phyloP scores from a whole-genome alignment of 2,329 filamentous ascomycete species.

The Colletotrichum cordylinicola region DNA sequence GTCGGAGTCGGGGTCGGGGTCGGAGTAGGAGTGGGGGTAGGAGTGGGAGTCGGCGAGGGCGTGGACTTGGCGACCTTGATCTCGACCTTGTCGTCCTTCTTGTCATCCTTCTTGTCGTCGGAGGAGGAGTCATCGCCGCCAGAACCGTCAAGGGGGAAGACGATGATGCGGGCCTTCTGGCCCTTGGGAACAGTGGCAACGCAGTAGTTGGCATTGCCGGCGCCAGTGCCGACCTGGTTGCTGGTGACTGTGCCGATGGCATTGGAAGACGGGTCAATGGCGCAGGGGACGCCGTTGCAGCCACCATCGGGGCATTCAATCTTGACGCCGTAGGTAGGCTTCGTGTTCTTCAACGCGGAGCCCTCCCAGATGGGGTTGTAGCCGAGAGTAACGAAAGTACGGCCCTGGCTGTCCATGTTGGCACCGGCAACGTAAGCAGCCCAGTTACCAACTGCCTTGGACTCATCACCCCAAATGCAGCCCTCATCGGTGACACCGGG shows the following conservation, averaged over 20 bases:
- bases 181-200: slow-evolving; percentile 78
- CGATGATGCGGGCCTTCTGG: slow-evolving; percentile 69
- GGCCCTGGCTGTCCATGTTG: slow-evolving; percentile 69
- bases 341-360: slow-evolving; percentile 57
- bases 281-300: slow-evolving; percentile 78
- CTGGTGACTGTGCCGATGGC: slow-evolving; percentile 65
- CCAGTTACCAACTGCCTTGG: slow-evolving; percentile 76
- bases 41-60: slow-evolving; percentile 15
- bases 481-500: slow-evolving; percentile 69
- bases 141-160: slow-evolving; percentile 56
- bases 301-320: slow-evolving; percentile 70
- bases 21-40: slow-evolving; percentile 29
- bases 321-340: slow-evolving; percentile 71
- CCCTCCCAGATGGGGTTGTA: slow-evolving; percentile 78
- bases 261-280: slow-evolving; percentile 66
- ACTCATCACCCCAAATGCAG: slow-evolving; percentile 74
- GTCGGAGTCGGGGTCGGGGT: slow-evolving; percentile 28
- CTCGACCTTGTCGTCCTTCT: slow-evolving; percentile 10
- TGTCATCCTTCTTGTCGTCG: slow-evolving; percentile 2
- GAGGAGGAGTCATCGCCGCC: slow-evolving; percentile 30
- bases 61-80: slow-evolving; percentile 19
- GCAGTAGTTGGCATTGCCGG: slow-evolving; percentile 74
- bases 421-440: slow-evolving; percentile 77
- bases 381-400: slow-evolving; percentile 77
- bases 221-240: slow-evolving; percentile 59